phyloP scores from a whole-genome alignment of 768 basidiomycete species.

The Tylopilus sp. region DNA sequence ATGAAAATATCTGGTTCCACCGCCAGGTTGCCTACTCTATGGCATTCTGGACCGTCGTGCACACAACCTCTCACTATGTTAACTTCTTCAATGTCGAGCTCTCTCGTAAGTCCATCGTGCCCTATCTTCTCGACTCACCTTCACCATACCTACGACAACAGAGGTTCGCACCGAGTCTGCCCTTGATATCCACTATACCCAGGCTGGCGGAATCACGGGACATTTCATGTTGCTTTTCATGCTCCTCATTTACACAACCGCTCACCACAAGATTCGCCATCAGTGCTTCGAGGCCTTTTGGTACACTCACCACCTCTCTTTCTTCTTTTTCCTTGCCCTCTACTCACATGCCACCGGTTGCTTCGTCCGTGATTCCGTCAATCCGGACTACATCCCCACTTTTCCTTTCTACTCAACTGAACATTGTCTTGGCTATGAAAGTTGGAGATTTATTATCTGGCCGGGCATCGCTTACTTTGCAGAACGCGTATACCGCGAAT shows the following conservation, averaged over 20 bases:
- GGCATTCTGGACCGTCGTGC: conserved; percentile 90
- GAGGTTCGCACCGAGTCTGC: conserved; percentile 80
- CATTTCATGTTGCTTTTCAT: conserved; percentile 95
- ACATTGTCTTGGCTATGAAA: conserved; percentile 89
- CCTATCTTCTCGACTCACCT: not conserved
- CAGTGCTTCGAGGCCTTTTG: conserved; percentile 96
- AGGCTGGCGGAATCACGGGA: conserved; percentile 89
- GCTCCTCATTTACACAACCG: conserved; percentile 89
- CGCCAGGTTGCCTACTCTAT: conserved; percentile 92
- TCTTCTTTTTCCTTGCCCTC: conserved; percentile 91
- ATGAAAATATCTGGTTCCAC: conserved; percentile 97
- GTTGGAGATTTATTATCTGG: conserved; percentile 92
- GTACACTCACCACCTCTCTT: conserved; percentile 94
- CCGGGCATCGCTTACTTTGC: conserved; percentile 86
- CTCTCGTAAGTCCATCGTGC: conserved; percentile 52
- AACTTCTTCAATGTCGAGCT: conserved; percentile 92
- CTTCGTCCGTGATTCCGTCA: conserved; percentile 83
- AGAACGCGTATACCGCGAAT: conserved; percentile 82
- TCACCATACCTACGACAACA: conserved; percentile 36
- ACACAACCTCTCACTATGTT: conserved; percentile 91
- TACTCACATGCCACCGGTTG: conserved; percentile 92
- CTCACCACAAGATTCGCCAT: conserved; percentile 81
- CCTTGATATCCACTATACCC: conserved; percentile 81
- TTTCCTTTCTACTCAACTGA: conserved; percentile 89
- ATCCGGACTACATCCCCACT: conserved; percentile 61